Conservation (phyloP, 129 eudicot species). For the Saussurea involucrata region DNA sequence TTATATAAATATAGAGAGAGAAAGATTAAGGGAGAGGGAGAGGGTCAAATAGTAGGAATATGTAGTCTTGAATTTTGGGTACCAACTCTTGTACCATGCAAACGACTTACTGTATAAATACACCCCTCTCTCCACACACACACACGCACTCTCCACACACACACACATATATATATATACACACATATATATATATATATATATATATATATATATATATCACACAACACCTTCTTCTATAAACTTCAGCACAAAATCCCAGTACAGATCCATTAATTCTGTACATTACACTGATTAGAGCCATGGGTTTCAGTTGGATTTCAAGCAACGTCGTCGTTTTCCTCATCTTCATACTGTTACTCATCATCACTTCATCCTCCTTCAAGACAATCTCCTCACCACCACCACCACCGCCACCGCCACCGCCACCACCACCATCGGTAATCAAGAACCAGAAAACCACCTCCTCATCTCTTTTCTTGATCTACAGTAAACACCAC, state of each 20-base stretch:
- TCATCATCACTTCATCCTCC: conserved; percentile 12
- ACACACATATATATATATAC: not conserved
- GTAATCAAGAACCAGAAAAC: conserved; percentile 24
- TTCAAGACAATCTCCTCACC: conserved; percentile 6
- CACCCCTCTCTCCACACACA: not conserved
- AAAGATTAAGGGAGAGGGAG: not conserved
- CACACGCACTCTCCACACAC: not conserved
- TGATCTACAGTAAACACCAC: conserved; percentile 6
- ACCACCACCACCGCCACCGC: not conserved
- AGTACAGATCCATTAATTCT: conserved; percentile 8
- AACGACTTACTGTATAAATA: conserved; percentile 2
- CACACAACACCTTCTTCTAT: not conserved
- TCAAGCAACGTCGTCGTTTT: conserved; percentile 3
- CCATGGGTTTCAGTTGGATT: conserved; percentile 16
- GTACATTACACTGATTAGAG: not conserved
- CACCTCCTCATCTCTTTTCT: conserved; percentile 24
- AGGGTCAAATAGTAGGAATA: conserved; percentile 1
- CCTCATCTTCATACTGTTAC: not conserved
- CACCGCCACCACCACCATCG: not conserved
- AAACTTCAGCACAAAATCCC: conserved; percentile 5
- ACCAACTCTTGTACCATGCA: conserved; percentile 26
- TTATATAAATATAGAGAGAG: not conserved
- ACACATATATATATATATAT: not conserved
- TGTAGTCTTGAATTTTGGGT: conserved; percentile 17
- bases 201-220: not conserved